Conservation (phyloP, 331 rosid genomes). For the Telfairia occidentalis region DNA sequence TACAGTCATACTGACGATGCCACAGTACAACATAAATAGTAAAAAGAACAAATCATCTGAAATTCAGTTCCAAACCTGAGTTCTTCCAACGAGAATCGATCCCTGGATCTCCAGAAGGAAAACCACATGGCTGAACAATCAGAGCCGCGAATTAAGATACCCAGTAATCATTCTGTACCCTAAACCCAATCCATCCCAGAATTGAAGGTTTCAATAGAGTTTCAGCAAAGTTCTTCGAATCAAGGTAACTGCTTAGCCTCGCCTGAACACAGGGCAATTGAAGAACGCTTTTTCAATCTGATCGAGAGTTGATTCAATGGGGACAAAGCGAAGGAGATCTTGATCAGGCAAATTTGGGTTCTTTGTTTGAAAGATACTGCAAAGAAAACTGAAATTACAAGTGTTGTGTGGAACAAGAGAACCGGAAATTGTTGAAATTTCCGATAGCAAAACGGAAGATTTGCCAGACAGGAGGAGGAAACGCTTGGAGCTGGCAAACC, state of each 20-base stretch:
- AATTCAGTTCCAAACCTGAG: conserved; percentile 45
- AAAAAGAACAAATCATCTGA: neutral
- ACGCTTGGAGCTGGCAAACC: conserved; percentile 10
- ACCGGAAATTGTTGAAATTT: neutral
- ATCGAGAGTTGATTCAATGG: neutral
- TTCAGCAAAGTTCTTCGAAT: neutral
- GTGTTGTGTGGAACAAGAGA: neutral
- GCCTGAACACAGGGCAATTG: neutral
- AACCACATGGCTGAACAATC: conserved; percentile 60
- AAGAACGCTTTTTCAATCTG: neutral
- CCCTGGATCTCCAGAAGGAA: conserved; percentile 69
- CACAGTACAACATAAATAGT: neutral
- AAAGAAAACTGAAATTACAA: conserved; percentile 3
- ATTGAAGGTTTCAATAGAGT: neutral
- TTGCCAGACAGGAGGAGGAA: neutral
- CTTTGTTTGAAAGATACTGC: neutral
- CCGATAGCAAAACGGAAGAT: neutral
- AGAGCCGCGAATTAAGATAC: conserved; percentile 19
- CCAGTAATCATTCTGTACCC: conserved; percentile 21
- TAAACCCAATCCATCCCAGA: conserved; percentile 10
- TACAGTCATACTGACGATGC: neutral
- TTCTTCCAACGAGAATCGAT: conserved; percentile 69
- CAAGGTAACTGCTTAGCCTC: neutral
- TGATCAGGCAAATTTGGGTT: neutral
- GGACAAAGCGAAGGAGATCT: conserved; percentile 1